Conservation (phyloP, 805 yeast genomes). For the Starmera amethionina region DNA sequence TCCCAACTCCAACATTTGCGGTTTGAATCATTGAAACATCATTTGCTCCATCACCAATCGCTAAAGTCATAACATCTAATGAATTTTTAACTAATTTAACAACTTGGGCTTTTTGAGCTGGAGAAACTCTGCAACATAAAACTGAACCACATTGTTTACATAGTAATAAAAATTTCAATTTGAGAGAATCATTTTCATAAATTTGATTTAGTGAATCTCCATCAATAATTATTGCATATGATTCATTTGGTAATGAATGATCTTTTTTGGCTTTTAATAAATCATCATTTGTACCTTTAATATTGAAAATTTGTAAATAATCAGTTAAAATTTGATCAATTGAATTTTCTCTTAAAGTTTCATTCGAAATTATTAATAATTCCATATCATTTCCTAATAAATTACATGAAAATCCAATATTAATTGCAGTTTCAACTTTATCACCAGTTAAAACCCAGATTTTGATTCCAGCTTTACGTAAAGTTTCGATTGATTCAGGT, state of each 20-base stretch:
- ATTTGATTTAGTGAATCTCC: slow-evolving; percentile 63
- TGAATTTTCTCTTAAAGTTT: slow-evolving; percentile 25
- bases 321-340: slow-evolving; percentile 38
- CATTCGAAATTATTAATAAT: slow-evolving; percentile 45
- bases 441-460: slow-evolving; percentile 82
- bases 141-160: slow-evolving; percentile 77
- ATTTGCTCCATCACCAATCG: slow-evolving; percentile 72
- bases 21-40: slow-evolving; percentile 89
- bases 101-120: slow-evolving; percentile 73
- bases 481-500: slow-evolving; percentile 64
- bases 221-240: slow-evolving; percentile 62
- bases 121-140: slow-evolving; percentile 75
- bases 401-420: slow-evolving; percentile 76
- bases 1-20: slow-evolving; percentile 62
- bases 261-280: slow-evolving; percentile 39
- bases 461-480: slow-evolving; percentile 70
- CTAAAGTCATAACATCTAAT: slow-evolving; percentile 72
- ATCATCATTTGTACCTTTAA: slow-evolving; percentile 51
- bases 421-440: slow-evolving; percentile 78
- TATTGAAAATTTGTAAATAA: slow-evolving; percentile 34
- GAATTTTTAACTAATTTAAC: slow-evolving; percentile 63
- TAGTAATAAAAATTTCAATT: slow-evolving; percentile 52
- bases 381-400: slow-evolving; percentile 66
- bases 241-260: slow-evolving; percentile 62
- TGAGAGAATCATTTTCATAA: slow-evolving; percentile 29